phyloP scores from a whole-genome alignment of 2,329 filamentous ascomycete genomes.

The Hypoxylon sp. region DNA sequence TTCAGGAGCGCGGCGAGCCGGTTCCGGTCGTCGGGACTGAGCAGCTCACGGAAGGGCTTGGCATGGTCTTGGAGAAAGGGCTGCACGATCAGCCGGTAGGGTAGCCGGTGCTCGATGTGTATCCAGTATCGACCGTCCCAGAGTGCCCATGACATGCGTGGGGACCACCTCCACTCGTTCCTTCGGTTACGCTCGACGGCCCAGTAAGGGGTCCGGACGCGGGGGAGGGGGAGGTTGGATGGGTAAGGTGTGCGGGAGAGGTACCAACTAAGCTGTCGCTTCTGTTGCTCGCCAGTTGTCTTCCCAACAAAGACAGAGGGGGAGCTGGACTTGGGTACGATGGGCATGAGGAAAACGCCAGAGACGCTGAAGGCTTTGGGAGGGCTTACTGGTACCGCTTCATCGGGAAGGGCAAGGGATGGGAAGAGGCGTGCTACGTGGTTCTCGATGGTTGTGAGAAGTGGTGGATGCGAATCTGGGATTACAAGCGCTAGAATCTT shows the following conservation, averaged over 20 bases:
- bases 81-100: conserved; percentile 60
- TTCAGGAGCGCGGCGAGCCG: conserved; percentile 63
- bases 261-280: conserved; percentile 57
- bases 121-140: conserved; percentile 77
- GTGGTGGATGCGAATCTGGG: conserved; percentile 62
- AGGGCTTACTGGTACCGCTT: conserved; percentile 18
- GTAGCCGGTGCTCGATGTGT: conserved; percentile 61
- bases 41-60: conserved; percentile 64
- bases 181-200: conserved; percentile 29
- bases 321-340: conserved; percentile 42
- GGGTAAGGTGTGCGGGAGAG: conserved; percentile 65
- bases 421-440: conserved; percentile 67
- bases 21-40: conserved; percentile 54
- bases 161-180: conserved; percentile 49
- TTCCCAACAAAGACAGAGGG: conserved; percentile 17
- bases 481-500: conserved; percentile 66
- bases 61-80: conserved; percentile 63
- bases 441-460: conserved; percentile 62
- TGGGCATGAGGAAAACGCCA: conserved; percentile 63
- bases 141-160: conserved; percentile 57
- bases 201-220: conserved; percentile 42
- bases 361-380: conserved; percentile 66
- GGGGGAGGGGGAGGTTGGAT: conserved; percentile 57
- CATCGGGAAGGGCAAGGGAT: conserved; percentile 53
- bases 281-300: background rate